Evolutionary conservation across 2,329 filamentous ascomycete species (phyloP).

Genomic region (Colletotrichum tamarilloi): DNA sequence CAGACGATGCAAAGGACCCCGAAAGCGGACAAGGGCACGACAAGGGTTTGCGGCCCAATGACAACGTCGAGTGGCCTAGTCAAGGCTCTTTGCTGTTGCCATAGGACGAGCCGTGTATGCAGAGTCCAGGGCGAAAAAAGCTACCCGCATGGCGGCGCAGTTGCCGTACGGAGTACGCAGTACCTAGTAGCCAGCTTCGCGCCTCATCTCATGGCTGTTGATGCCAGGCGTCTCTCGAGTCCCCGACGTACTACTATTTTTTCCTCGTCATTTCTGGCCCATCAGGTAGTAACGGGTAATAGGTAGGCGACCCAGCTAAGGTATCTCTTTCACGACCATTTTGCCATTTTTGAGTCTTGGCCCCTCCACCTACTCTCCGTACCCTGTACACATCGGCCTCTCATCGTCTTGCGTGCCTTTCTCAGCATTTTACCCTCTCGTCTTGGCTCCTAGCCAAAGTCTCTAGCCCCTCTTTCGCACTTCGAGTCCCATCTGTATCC

Average conservation of each 20-base stretch:
- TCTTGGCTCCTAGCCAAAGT: neutral
- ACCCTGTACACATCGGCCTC: slow-evolving; percentile 16
- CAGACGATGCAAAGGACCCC: slow-evolving; percentile 32
- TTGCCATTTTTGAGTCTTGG: neutral
- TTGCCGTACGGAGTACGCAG: slow-evolving; percentile 39
- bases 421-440: slow-evolving; percentile 7
- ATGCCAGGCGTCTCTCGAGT: slow-evolving; percentile 1
- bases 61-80: slow-evolving; percentile 35
- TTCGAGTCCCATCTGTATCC: slow-evolving; percentile 10
- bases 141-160: slow-evolving; percentile 59
- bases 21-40: slow-evolving; percentile 27
- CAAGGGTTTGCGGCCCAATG: slow-evolving; percentile 51
- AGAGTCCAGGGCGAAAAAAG: slow-evolving; percentile 41
- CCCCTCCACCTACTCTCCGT: slow-evolving; percentile 13
- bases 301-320: neutral
- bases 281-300: neutral
- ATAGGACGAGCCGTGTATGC: slow-evolving; percentile 47
- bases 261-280: neutral
- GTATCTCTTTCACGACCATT: slow-evolving; percentile 2
- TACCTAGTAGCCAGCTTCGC: slow-evolving; percentile 40
- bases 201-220: slow-evolving; percentile 28
- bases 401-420: slow-evolving; percentile 12
- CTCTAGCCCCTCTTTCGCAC: slow-evolving; percentile 1
- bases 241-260: neutral
- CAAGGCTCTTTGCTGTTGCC: slow-evolving; percentile 35